Evolutionary conservation across 1,284 basidiomycete genomes (phyloP).

Genomic region (Megacollybia platyphylla): DNA sequence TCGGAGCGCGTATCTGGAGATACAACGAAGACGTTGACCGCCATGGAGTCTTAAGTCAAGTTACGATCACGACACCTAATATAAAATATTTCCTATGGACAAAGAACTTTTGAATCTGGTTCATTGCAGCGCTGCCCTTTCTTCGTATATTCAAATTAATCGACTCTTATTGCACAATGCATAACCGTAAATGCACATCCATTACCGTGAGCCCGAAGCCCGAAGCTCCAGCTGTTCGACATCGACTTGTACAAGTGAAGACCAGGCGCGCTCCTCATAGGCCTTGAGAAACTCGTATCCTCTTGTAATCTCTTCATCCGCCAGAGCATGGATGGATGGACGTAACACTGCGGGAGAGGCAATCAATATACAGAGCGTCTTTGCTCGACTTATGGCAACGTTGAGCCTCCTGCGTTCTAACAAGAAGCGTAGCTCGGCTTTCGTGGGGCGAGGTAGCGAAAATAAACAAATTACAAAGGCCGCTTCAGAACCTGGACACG

Average conservation of each 20-base stretch:
- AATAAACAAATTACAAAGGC: slow-evolving; percentile 37
- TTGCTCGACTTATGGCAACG: slow-evolving; percentile 36
- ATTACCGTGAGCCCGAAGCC: background rate
- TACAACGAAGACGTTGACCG: slow-evolving; percentile 64
- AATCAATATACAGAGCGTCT: slow-evolving; percentile 32
- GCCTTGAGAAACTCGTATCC: slow-evolving; percentile 32
- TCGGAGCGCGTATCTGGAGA: slow-evolving; percentile 85
- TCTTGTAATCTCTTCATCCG: slow-evolving; percentile 27
- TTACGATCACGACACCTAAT: too few relatives aligned
- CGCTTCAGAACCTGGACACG: slow-evolving; percentile 29
- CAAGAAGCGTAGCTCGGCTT: slow-evolving; percentile 25
- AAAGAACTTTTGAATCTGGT: background rate
- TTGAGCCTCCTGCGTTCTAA: slow-evolving; percentile 32
- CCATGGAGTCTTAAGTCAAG: slow-evolving; percentile 19
- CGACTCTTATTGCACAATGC: background rate
- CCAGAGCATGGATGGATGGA: slow-evolving; percentile 25
- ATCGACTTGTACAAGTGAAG: slow-evolving; percentile 15
- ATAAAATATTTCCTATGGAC: too few relatives aligned
- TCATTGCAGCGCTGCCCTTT: background rate
- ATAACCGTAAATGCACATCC: background rate
- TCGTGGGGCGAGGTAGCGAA: slow-evolving; percentile 25
- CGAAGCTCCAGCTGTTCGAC: slow-evolving; percentile 10
- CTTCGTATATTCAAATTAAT: background rate
- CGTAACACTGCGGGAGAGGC: slow-evolving; percentile 27
- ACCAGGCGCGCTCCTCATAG: slow-evolving; percentile 30